These are phyloP conservation scores for Phellinidium pouzarii DNA, from an alignment of 1,284 basidiomycete species.

Conservation along the genomic window DNA sequence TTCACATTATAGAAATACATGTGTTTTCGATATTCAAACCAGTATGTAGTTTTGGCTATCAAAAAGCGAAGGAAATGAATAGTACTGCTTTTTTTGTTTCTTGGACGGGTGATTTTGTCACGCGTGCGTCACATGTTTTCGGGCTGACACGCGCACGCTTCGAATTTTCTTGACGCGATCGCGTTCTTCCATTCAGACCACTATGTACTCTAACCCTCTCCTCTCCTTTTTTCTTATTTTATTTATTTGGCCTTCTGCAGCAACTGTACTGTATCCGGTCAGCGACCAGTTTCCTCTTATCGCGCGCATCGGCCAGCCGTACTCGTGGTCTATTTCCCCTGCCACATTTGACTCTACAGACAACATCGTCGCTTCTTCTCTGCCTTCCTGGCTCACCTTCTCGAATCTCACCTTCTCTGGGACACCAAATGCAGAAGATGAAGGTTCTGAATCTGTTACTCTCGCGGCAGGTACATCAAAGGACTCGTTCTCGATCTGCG, in stretches of 20 bases:
- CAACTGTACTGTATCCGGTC: conserved; percentile 42
- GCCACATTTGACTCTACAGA: conserved; percentile 53
- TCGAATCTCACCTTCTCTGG: conserved; percentile 47
- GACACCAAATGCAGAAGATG: conserved; percentile 47
- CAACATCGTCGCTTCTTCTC: conserved; percentile 38
- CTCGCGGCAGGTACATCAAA: conserved; percentile 49
- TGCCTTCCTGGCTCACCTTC: conserved; percentile 65
- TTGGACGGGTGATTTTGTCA: neutral
- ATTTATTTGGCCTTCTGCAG: conserved; percentile 15
- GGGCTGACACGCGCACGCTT: neutral
- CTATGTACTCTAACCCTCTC: conserved; percentile 12
- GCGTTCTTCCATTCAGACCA: conserved; percentile 1
- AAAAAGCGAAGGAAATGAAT: too few species aligned
- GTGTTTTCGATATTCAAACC: too few species aligned
- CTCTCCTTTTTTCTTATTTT: conserved; percentile 9
- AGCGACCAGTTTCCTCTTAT: conserved; percentile 56
- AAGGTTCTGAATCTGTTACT: conserved; percentile 47
- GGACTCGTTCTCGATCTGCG: conserved; percentile 49
- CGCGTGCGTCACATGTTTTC: neutral
- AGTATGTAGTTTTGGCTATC: too few species aligned
- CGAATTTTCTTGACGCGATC: neutral
- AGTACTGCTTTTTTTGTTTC: too few species aligned
- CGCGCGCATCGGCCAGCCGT: conserved; percentile 51
- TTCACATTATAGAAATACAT: too few species aligned
- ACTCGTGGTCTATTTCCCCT: conserved; percentile 56